phyloP scores from a whole-genome alignment of 2,329 filamentous ascomycete genomes.

The Colletotrichum tofieldiae region DNA sequence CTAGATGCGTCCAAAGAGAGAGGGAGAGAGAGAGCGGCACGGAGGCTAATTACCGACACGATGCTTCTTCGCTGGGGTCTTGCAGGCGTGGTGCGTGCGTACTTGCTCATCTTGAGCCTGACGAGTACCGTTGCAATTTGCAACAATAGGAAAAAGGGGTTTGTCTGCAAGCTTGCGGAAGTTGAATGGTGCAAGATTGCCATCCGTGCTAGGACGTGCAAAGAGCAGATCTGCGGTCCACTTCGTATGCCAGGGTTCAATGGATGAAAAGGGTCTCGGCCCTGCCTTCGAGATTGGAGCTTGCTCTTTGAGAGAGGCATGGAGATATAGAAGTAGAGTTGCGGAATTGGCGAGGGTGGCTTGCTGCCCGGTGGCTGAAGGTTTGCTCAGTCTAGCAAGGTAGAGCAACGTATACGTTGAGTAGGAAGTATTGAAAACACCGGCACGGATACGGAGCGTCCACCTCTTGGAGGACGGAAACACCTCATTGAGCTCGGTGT shows the following conservation, averaged over 20 bases:
- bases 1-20: conserved; percentile 19
- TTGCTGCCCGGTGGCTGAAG: not conserved
- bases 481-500: not conserved
- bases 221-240: conserved; percentile 32
- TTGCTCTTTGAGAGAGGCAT: conserved; percentile 14
- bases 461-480: too few relatives aligned
- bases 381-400: not conserved
- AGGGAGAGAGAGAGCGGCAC: not conserved
- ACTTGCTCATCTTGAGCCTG: not conserved
- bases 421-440: not conserved
- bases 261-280: conserved; percentile 13
- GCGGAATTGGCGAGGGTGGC: not conserved
- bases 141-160: conserved; percentile 8
- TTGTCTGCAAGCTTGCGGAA: conserved; percentile 30
- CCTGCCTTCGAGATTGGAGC: conserved; percentile 2
- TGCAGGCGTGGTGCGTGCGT: not conserved
- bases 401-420: not conserved
- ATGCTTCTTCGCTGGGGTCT: conserved; percentile 12
- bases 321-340: not conserved
- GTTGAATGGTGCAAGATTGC: conserved; percentile 2
- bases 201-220: conserved; percentile 21
- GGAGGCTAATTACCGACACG: conserved; percentile 25
- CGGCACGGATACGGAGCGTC: not conserved
- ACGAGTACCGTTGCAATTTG: conserved; percentile 6
- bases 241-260: conserved; percentile 13